Percentiles rank a stretch among this genome's conserved stretches.
Evolutionary conservation across 768 basidiomycete species (phyloP).

Genomic region (Phlebiopsis gigantea): DNA sequence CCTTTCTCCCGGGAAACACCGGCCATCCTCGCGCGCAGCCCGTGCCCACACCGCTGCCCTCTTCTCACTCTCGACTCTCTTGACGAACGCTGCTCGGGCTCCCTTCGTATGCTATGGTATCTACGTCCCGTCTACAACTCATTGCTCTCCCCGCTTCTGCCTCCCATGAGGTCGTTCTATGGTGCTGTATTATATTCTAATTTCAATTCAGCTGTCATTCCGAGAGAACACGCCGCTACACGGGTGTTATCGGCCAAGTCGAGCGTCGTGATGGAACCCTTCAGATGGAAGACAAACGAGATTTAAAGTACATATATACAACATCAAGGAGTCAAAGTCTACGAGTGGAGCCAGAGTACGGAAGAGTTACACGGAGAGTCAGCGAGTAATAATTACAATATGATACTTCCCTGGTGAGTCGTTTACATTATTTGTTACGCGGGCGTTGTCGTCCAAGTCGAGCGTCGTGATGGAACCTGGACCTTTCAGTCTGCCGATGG

Average conservation of each 20-base stretch:
- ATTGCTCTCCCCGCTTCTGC: neutral
- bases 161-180: neutral
- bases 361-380: no score
- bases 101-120: conserved; percentile 1
- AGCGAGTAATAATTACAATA: conserved; percentile 5
- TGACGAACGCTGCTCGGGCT: neutral
- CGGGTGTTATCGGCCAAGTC: neutral
- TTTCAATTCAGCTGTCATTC: neutral
- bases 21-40: conserved; percentile 6
- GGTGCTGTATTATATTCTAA: conserved; percentile 6
- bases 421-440: conserved; percentile 66
- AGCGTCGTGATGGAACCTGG: no score
- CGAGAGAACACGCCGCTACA: neutral
- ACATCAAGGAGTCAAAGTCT: neutral
- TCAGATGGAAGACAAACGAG: no score
- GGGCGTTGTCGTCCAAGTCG: no score
- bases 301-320: neutral
- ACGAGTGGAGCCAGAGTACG: neutral
- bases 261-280: no score
- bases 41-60: conserved; percentile 3
- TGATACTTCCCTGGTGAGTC: neutral
- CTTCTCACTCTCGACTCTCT: neutral
- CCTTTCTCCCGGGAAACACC: conserved; percentile 6
- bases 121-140: neutral
- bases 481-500: no score